Percentiles rank a stretch among this genome's conserved stretches.
These are phyloP conservation scores for Paraurostyla sp. DNA, from an alignment of 73 alveolate species.

Conservation along the genomic window DNA sequence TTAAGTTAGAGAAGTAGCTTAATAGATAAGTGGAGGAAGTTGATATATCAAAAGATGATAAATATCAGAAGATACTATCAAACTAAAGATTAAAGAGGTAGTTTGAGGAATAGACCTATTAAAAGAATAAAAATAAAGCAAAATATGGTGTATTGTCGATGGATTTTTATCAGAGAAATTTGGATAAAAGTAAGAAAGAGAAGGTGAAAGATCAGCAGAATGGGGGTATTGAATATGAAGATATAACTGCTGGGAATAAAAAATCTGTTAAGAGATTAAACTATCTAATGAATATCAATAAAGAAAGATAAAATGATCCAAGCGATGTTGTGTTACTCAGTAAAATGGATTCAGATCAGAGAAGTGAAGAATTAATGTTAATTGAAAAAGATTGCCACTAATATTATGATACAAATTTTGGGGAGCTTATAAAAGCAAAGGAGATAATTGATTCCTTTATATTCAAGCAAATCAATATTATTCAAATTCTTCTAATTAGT, in stretches of 20 bases:
- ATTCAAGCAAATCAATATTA: conserved; percentile 13
- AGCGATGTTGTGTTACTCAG: neutral
- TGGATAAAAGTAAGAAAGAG: neutral
- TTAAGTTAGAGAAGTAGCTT: neutral
- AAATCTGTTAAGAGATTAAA: neutral
- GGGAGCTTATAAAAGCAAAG: neutral
- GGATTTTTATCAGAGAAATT: neutral
- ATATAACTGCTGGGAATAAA: neutral
- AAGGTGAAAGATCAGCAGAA: neutral
- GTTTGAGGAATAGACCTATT: too few species aligned
- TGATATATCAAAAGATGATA: conserved; percentile 13
- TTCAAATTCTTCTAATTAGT: neutral
- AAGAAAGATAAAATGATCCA: neutral
- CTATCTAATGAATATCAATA: neutral
- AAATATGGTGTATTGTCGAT: neutral
- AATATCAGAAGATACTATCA: neutral
- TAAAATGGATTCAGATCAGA: neutral
- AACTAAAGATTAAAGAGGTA: neutral
- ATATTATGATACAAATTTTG: conserved; percentile 25
- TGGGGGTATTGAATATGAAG: neutral
- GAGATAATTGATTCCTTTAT: neutral
- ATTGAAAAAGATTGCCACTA: neutral
- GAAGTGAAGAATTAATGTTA: neutral
- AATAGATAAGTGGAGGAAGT: neutral
- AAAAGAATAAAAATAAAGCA: conserved; percentile 3